phyloP scores from a whole-genome alignment of 306 rosid genomes.

The Purshia tridentata region DNA sequence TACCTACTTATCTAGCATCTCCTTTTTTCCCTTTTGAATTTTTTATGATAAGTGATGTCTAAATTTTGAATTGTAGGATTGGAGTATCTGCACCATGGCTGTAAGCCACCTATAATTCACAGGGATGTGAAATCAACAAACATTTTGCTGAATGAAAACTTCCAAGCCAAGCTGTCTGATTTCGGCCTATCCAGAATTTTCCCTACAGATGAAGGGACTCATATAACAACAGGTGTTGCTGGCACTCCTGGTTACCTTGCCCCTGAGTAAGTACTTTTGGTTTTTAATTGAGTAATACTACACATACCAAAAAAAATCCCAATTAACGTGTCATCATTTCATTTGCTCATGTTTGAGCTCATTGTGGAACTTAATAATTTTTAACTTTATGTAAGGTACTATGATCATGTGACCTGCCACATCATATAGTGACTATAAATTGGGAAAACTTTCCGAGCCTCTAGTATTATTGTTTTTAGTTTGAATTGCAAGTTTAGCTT shows the following conservation, averaged over 20 bases:
- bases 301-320: too few relatives aligned
- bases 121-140: conserved; percentile 61
- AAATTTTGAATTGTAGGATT: conserved; percentile 11
- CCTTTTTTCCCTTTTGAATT: not conserved
- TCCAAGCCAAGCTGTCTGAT: conserved; percentile 48
- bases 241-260: conserved; percentile 55
- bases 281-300: too few relatives aligned
- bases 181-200: conserved; percentile 51
- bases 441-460: too few relatives aligned
- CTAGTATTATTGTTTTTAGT: too few relatives aligned
- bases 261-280: conserved; percentile 42
- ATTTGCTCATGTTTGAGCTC: too few relatives aligned
- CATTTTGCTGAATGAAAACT: conserved; percentile 37
- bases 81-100: conserved; percentile 31
- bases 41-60: not conserved
- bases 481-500: too few relatives aligned
- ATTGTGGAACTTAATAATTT: too few relatives aligned
- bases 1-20: not conserved
- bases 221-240: conserved; percentile 40
- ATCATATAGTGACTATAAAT: too few relatives aligned
- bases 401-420: too few relatives aligned
- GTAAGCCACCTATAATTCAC: conserved; percentile 37
- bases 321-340: too few relatives aligned
- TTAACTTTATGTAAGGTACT: too few relatives aligned
- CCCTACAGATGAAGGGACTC: conserved; percentile 19